Base-by-base conservation (phyloP, 1,284 basidiomycete genomes). In the Somion occarium region DNA sequence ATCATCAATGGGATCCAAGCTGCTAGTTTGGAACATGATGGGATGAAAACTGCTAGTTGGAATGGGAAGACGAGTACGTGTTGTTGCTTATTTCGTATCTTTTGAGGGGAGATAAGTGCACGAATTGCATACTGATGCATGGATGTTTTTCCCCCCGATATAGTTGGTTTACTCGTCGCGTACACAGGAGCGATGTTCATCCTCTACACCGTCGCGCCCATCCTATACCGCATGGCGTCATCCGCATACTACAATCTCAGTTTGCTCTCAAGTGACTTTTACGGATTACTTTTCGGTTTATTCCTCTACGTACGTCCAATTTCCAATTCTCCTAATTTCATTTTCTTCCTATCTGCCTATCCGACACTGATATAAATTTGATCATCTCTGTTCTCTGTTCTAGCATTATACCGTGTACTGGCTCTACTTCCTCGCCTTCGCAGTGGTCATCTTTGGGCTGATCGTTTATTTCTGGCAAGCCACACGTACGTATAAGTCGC, bases 211-310 rank as follows among this genome's bases (percentile, higher is more conserved):
- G 78, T 86, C 43, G 88, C 91, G 2, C 91, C 91, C n/a, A 62
- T 92, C 57, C 69, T 93, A 23, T 93, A 92, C 69, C 82, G 91
- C 53, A 76, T 87, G 63, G 85, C 89, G 3, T 92, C 89, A 1
- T 88, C 88, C 20, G 80, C 86, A 9, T 93, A 83, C 71, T 93
- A 84, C 70, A 93, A 93, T 61, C 74, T 93, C 55, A 88, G 83
- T 59, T 68, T 93, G 13, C 78, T 93, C 19, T 86, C 91, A 15
- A 85, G 84, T 64, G 88, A 93, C 69, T 93, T 93, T 60, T 93
- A 86, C 63, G 88, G 90, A 19, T 74, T 93, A 47, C 71, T 92
- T 20, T 90, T 93, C 61, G 91, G 88, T 51, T 56, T 67, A 25
- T 67, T 67, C 62, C 63, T 67, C 52, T 67, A 58, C 61, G 64